Base-by-base conservation (phyloP, 768 basidiomycete genomes). In the Mycena olivaceomarginata region DNA sequence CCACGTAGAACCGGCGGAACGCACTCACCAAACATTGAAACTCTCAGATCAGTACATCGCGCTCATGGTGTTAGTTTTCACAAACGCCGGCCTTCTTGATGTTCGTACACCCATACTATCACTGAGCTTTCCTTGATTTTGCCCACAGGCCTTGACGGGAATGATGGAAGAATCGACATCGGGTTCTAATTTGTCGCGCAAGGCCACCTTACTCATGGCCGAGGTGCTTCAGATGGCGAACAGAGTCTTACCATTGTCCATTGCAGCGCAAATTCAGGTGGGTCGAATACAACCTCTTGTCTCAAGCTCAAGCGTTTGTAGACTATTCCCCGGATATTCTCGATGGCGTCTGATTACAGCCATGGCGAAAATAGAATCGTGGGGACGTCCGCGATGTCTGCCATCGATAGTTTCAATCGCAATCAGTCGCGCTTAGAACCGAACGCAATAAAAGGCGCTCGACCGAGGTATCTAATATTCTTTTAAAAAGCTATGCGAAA, bases 371-470 rank as follows among this genome's bases (percentile, higher is more conserved):
- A 95, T 77, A 88, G 97, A 59, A 95, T 97, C 75, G 88, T 97
- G 12, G 98, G 98, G 5, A 94, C 95, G 16, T 91, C 95, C 4
- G 93, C 97, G 0, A 87, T 99, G 68, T 93, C 96, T 0, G 93
- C 95, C 0, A 96, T 99, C 57, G 97, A 98, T 81, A 97, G 95
- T 81, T 94, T 98, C 84, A 97, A 98, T 81, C 94, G 98, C n/a
- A 97, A 98, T 84, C 91, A 92, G 72, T 87, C 92, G 9, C 91
- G 95, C 63, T 81, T 96, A 48, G 93, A 95, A 81, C 92, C 94
- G 16, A 85, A 84, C 11, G 83, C 88, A 56, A 84, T 89, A 41
- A 93, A 91, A 79, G 89, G 89, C 77, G 84, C 89, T 57, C 92
- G 96, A 48, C 93, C 93, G 70, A 90, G 96, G 96, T 95, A 77